Percentiles rank a stretch among this genome's conserved stretches.
These are phyloP conservation scores for Gigaspora rosea DNA, from an alignment of 192 early-diverging fungal species.

Conservation along the genomic window DNA sequence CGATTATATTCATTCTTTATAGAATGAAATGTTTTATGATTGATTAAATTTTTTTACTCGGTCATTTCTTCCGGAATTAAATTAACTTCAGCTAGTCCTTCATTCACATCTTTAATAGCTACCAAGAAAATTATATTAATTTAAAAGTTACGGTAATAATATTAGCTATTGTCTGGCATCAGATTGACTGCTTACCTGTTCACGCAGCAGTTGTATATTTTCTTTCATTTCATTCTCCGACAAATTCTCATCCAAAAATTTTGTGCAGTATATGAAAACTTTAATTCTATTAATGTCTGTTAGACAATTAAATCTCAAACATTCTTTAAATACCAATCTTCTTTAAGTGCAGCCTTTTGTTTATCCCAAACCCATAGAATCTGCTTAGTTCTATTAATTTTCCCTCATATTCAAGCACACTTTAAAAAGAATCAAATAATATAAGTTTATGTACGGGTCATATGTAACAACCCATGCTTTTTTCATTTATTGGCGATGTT, in stretches of 20 bases:
- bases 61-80: constrained; percentile 44
- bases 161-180: no score
- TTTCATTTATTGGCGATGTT: no score
- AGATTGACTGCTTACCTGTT: constrained; percentile 48
- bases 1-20: no score
- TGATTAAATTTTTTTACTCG: not conserved
- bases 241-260: constrained; percentile 70
- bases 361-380: no score
- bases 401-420: no score
- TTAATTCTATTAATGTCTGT: not conserved
- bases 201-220: constrained; percentile 49
- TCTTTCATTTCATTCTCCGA: constrained; percentile 42
- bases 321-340: no score
- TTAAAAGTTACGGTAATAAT: not conserved
- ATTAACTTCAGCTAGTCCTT: constrained; percentile 42
- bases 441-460: no score
- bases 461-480: no score
- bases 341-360: no score
- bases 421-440: no score
- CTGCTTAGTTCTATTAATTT: no score
- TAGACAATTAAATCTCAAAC: not conserved
- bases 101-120: constrained; percentile 51
- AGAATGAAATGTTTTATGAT: no score
- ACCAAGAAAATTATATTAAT: not conserved
- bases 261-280: constrained; percentile 83